phyloP scores from a whole-genome alignment of 2,329 filamentous ascomycete genomes.

The Bipolaris bicolor region DNA sequence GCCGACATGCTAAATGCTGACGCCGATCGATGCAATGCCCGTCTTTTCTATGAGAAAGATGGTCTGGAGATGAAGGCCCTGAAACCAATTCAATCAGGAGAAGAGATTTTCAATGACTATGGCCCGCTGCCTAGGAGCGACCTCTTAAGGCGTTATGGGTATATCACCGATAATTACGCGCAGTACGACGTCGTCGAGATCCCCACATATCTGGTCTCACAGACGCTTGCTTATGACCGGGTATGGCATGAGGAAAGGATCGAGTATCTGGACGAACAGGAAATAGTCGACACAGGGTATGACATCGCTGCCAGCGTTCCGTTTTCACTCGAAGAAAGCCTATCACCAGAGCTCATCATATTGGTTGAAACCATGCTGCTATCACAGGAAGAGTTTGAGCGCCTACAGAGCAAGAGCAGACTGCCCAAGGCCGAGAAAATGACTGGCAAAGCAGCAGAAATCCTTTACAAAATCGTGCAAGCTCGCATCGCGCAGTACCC shows the following conservation, averaged over 20 bases:
- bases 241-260: slow-evolving; percentile 39
- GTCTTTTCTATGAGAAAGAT: slow-evolving; percentile 65
- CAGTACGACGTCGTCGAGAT: slow-evolving; percentile 85
- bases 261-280: slow-evolving; percentile 66
- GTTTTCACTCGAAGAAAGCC: slow-evolving; percentile 44
- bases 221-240: slow-evolving; percentile 18
- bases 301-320: slow-evolving; percentile 55
- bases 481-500: slow-evolving; percentile 56
- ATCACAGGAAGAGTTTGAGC: slow-evolving; percentile 49
- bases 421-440: slow-evolving; percentile 53
- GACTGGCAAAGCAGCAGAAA: slow-evolving; percentile 46
- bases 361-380: slow-evolving; percentile 56
- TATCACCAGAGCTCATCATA: slow-evolving; percentile 52
- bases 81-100: slow-evolving; percentile 69
- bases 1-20: slow-evolving; percentile 91
- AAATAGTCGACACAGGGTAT: slow-evolving; percentile 74
- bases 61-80: slow-evolving; percentile 74
- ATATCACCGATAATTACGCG: slow-evolving; percentile 78
- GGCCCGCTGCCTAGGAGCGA: slow-evolving; percentile 84
- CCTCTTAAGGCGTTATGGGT: slow-evolving; percentile 82
- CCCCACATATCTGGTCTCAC: slow-evolving; percentile 63
- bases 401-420: slow-evolving; percentile 51
- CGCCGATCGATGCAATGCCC: slow-evolving; percentile 77
- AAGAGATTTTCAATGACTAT: slow-evolving; percentile 89
- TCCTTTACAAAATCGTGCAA: slow-evolving; percentile 51